phyloP scores from a whole-genome alignment of 257 asterid species.

The Gardenia jasminoides region DNA sequence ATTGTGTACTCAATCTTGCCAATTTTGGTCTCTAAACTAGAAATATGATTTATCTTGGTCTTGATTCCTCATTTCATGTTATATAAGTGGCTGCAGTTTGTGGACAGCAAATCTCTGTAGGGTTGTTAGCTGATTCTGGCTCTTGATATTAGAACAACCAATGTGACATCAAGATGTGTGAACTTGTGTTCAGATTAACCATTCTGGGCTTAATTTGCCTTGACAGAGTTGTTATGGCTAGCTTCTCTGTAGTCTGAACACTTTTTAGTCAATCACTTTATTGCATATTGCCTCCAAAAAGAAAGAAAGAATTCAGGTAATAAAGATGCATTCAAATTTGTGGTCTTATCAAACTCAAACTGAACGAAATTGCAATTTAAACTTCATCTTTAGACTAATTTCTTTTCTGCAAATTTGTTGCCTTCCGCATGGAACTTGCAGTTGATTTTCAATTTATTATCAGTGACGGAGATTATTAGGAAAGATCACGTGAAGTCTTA shows the following conservation, averaged over 20 bases:
- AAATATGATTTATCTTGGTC: background rate
- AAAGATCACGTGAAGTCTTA: background rate
- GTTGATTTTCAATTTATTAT: background rate
- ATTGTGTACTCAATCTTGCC: background rate
- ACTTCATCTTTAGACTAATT: background rate
- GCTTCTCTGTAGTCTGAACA: background rate
- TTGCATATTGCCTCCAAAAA: background rate
- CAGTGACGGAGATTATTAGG: background rate
- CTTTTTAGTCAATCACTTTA: background rate
- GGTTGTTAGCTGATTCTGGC: background rate
- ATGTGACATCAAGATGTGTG: background rate
- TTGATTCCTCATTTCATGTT: background rate
- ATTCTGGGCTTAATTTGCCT: background rate
- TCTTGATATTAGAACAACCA: background rate
- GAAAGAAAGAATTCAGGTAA: background rate
- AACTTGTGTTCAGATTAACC: background rate
- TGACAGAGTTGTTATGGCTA: background rate
- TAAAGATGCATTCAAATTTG: background rate
- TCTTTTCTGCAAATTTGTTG: background rate
- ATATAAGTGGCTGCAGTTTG: background rate
- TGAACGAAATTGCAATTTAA: background rate
- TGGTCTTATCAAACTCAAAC: background rate
- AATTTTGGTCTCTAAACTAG: background rate
- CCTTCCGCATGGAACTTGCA: background rate
- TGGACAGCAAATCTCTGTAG: background rate